Evolutionary conservation across 2,329 filamentous ascomycete species (phyloP).

Genomic region (Penicillium sp.): DNA sequence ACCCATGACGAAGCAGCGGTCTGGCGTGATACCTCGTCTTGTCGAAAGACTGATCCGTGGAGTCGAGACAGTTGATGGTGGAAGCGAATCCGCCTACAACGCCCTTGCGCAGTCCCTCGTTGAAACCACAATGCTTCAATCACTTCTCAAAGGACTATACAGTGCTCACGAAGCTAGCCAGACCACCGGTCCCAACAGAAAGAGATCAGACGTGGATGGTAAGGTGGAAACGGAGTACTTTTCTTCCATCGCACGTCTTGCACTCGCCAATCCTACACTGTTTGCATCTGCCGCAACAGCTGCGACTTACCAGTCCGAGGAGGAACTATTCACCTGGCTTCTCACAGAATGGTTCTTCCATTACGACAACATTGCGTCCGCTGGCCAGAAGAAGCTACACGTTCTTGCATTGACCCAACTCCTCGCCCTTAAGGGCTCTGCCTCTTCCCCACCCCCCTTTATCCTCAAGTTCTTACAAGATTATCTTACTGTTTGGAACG

Average conservation of each 20-base stretch:
- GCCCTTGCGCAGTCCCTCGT: slow-evolving; percentile 70
- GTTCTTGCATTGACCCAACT: slow-evolving; percentile 52
- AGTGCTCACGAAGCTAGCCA: slow-evolving; percentile 74
- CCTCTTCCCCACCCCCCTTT: slow-evolving; percentile 38
- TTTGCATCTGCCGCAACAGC: slow-evolving; percentile 61
- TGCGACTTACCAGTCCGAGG: slow-evolving; percentile 37
- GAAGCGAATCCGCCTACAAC: slow-evolving; percentile 58
- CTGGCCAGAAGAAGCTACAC: slow-evolving; percentile 53
- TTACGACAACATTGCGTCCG: slow-evolving; percentile 53
- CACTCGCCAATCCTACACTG: slow-evolving; percentile 70
- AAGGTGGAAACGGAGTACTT: slow-evolving; percentile 86
- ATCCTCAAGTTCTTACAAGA: slow-evolving; percentile 51
- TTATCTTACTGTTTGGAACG: slow-evolving; percentile 53
- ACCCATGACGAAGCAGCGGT: slow-evolving; percentile 43
- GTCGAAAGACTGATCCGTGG: slow-evolving; percentile 69
- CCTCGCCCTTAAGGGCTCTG: slow-evolving; percentile 42
- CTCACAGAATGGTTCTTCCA: slow-evolving; percentile 54
- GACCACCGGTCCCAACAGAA: slow-evolving; percentile 78
- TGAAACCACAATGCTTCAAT: slow-evolving; percentile 64
- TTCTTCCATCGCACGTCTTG: slow-evolving; percentile 77
- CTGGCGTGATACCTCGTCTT: slow-evolving; percentile 49
- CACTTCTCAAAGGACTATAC: slow-evolving; percentile 68
- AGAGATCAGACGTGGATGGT: slow-evolving; percentile 69
- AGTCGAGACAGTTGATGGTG: slow-evolving; percentile 65
- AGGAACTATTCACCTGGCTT: slow-evolving; percentile 47